Base-by-base conservation (phyloP, 75 land plant species). In the Larix kaempferi region DNA sequence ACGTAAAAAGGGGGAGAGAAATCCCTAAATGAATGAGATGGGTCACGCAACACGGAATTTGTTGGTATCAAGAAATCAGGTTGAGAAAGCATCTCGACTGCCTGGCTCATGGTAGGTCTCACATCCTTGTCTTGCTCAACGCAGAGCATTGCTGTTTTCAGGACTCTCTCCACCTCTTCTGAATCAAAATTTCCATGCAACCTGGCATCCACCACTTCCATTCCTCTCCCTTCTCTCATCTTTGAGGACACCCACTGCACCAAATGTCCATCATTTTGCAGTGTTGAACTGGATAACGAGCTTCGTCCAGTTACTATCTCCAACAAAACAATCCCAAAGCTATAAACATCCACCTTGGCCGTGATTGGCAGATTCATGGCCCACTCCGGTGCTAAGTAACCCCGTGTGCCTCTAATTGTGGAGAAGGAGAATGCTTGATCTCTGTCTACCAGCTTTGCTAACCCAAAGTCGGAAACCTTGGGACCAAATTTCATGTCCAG, bases 41-140 rank as follows among this genome's bases (percentile, higher is more conserved):
- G n/a, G n/a, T n/a, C n/a, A n/a, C n/a, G n/a, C n/a, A n/a, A n/a
- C n/a, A n/a, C n/a, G n/a, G n/a, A n/a, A n/a, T n/a, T n/a, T n/a
- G n/a, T n/a, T n/a, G n/a, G n/a, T n/a, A n/a, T n/a, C n/a, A 41
- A 0, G 44, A 41, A 41, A 5, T 41, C 44, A 5, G 44, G 44
- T 41, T 41, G 4, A 41, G 44, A 41, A 4, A 94, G 79, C 94
- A 94, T 94, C 78, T 89, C 82, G 2, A 85, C 94, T 33, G 88
- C 94, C 56, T 88, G 83, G 14, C 85, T 84, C 94, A 92, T 92
- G 23, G 92, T 78, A 1, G 94, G 96, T 57, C 96, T 78, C 74
- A 41, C 19, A 56, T 84, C 82, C 11, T 87, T 87, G 35, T 86
- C 82, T 29, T 84, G 89, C 76, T 93, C 92, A 15, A 93, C 75